Conservation (phyloP, 2,329 filamentous ascomycete species). For the Paraconiothyrium brasiliense region DNA sequence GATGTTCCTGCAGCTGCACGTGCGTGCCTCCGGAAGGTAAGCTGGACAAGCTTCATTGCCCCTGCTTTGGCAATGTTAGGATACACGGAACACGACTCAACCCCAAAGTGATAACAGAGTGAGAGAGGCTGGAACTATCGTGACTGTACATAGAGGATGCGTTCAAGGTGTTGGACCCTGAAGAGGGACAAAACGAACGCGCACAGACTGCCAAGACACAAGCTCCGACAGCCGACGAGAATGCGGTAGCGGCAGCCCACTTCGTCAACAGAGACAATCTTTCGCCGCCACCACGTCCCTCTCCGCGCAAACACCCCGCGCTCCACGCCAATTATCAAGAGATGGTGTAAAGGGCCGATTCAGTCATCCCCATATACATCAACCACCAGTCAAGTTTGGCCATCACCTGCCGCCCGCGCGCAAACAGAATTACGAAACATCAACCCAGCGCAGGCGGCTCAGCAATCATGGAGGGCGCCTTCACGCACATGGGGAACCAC, state of each 20-base stretch:
- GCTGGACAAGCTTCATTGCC: background rate
- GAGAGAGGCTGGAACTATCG: background rate
- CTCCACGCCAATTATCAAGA: conserved; percentile 22
- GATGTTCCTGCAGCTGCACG: background rate
- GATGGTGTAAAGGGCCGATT: conserved; percentile 37
- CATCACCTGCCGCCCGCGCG: conserved; percentile 4
- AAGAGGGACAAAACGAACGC: background rate
- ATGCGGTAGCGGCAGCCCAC: conserved; percentile 16
- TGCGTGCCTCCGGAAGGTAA: background rate
- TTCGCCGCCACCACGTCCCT: conserved; percentile 28
- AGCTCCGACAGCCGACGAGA: conserved; percentile 19
- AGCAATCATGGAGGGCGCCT: conserved; percentile 79
- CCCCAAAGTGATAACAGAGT: background rate
- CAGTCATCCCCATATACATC: conserved; percentile 4
- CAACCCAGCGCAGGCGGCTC: conserved; percentile 18
- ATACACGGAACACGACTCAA: no score
- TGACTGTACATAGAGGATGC: background rate
- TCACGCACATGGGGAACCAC: conserved; percentile 88
- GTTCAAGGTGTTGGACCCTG: background rate
- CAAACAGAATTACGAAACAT: conserved; percentile 19
- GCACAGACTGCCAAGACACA: conserved; percentile 13
- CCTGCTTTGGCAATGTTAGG: background rate
- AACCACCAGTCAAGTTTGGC: conserved; percentile 12
- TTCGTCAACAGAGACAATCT: conserved; percentile 20
- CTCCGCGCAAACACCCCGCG: conserved; percentile 32